Conservation (phyloP, 345 rosid genomes). For the Corchorus capsularis region DNA sequence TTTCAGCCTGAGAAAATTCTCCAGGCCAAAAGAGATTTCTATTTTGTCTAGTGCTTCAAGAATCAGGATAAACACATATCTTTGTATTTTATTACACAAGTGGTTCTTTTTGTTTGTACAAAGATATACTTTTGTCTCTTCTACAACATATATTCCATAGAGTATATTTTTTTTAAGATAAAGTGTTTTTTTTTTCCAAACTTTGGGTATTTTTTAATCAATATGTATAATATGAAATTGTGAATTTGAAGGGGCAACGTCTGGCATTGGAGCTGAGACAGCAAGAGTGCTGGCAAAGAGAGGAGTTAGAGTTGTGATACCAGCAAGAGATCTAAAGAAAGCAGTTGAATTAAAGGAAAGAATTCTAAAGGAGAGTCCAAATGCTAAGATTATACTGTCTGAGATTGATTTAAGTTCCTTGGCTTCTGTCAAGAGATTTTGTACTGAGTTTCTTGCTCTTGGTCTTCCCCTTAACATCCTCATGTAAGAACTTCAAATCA, state of each 20-base stretch:
- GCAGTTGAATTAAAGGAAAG: conserved; percentile 60
- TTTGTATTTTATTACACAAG: neutral
- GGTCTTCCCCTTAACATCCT: conserved; percentile 83
- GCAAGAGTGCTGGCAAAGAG: conserved; percentile 82
- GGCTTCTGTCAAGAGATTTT: conserved; percentile 73
- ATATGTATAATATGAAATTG: neutral
- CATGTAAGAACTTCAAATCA: conserved; percentile 39
- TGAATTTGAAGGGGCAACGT: conserved; percentile 68
- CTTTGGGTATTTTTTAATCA: neutral
- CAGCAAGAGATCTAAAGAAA: conserved; percentile 80
- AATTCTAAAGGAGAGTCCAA: conserved; percentile 59
- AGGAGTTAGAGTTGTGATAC: conserved; percentile 78
- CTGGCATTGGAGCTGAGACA: conserved; percentile 93
- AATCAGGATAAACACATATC: neutral
- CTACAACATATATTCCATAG: conserved; percentile 4
- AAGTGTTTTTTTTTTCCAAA: neutral
- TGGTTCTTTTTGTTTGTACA: conserved; percentile 27
- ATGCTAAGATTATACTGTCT: conserved; percentile 53
- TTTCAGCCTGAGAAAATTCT: neutral
- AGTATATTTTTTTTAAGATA: neutral
- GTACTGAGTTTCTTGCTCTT: conserved; percentile 60
- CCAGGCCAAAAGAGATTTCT: neutral
- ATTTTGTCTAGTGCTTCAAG: neutral
- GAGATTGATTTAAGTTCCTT: conserved; percentile 86
- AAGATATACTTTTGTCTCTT: conserved; percentile 53